phyloP scores from a whole-genome alignment of 257 asterid genomes.

The Thymus quinquecostatus region DNA sequence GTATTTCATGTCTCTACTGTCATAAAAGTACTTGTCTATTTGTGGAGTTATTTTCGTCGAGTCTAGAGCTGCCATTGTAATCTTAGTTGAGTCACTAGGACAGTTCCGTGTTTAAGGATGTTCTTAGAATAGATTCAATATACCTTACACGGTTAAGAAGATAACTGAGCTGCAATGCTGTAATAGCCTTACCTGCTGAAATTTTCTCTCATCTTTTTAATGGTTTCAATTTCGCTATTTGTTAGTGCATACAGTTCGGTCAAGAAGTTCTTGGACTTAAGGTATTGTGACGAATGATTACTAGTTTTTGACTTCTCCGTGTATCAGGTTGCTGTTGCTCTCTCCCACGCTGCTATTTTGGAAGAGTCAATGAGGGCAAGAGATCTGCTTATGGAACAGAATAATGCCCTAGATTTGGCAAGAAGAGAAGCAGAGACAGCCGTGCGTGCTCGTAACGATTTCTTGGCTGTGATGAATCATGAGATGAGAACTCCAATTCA shows the following conservation, averaged over 20 bases:
- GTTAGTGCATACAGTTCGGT: too few relatives aligned
- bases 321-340: conserved; percentile 97
- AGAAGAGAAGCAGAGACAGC: conserved; percentile 98
- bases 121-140: conserved; percentile 9
- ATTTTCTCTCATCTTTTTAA: conserved; percentile 3
- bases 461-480: conserved; percentile 97
- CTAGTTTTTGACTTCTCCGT: conserved; percentile 18
- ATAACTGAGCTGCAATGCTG: conserved; percentile 5
- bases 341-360: conserved; percentile 95
- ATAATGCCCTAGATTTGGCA: conserved; percentile 88
- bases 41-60: conserved; percentile 35
- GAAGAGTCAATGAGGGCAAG: conserved; percentile 99
- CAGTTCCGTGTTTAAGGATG: conserved; percentile 4
- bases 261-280: too few relatives aligned
- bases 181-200: conserved; percentile 10
- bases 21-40: conserved; percentile 20
- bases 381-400: conserved; percentile 93
- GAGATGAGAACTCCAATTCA: conserved; percentile 99
- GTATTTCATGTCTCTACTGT: conserved; percentile 10
- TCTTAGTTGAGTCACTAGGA: conserved; percentile 20
- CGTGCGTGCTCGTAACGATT: conserved; percentile 94
- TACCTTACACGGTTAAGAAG: conserved; percentile 2
- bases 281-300: background rate
- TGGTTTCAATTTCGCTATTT: background rate
- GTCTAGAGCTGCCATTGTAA: conserved; percentile 3